Percentiles rank a stretch among this genome's conserved stretches.
Evolutionary conservation across 768 basidiomycete genomes (phyloP).

Genomic region (Dentipellis fragilis): DNA sequence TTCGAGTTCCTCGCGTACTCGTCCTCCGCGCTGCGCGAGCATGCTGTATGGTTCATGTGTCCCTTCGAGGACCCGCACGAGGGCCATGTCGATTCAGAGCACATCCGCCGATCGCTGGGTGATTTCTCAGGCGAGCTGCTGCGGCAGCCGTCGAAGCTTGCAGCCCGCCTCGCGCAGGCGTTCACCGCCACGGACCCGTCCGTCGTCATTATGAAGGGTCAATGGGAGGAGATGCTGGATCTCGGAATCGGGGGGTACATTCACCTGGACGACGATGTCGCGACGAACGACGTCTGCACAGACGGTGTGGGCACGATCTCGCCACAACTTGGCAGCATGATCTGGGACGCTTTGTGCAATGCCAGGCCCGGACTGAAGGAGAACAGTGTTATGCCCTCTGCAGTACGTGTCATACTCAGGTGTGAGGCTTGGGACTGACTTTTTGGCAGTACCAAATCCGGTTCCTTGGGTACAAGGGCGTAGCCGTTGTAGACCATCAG

Average conservation of each 20-base stretch:
- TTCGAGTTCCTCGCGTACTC: conserved; percentile 85
- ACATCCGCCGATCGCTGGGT: conserved; percentile 56
- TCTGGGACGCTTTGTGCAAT: conserved; percentile 47
- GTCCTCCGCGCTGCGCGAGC: conserved; percentile 63
- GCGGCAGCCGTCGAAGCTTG: conserved; percentile 64
- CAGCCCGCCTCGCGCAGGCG: conserved; percentile 74
- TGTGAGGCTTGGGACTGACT: background rate
- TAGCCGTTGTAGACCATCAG: conserved; percentile 53
- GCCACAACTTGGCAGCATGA: conserved; percentile 39
- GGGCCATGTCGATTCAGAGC: conserved; percentile 40
- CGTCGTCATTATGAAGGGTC: conserved; percentile 37
- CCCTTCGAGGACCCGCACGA: conserved; percentile 42
- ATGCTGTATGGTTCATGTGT: conserved; percentile 76
- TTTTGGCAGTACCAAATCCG: conserved; percentile 60
- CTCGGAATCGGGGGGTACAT: conserved; percentile 22
- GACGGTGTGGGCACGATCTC: conserved; percentile 82
- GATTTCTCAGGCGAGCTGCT: conserved; percentile 41
- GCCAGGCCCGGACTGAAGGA: conserved; percentile 20
- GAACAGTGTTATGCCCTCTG: conserved; percentile 42
- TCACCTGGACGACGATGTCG: conserved; percentile 12
- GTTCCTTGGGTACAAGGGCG: conserved; percentile 73
- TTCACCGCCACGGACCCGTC: conserved; percentile 78
- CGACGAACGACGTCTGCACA: conserved; percentile 37
- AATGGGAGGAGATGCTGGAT: conserved; percentile 62
- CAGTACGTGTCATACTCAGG: conserved; percentile 32